These are phyloP conservation scores for Entomortierella chlamydospora DNA, from an alignment of 192 early-diverging fungal genomes.

Conservation along the genomic window DNA sequence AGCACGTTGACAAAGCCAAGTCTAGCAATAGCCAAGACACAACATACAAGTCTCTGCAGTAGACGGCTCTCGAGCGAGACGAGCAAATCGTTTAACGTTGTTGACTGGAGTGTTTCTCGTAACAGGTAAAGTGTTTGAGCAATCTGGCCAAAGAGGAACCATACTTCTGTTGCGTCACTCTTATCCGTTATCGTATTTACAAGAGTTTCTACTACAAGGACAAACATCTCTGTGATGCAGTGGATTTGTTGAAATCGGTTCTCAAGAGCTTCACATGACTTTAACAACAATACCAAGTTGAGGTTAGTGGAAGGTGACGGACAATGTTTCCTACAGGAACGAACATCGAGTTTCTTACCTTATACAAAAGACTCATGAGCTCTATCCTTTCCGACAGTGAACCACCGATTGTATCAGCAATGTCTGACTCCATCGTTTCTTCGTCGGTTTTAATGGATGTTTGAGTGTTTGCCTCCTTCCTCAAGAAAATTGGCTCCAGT, in stretches of 20 bases:
- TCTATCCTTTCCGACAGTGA: constrained; percentile 51
- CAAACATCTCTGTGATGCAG: constrained; percentile 54
- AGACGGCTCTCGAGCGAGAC: constrained; percentile 3
- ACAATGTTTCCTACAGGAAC: neutral
- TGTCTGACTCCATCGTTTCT: neutral
- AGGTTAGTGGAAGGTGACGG: neutral
- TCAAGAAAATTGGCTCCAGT: constrained; percentile 47
- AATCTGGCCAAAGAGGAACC: constrained; percentile 40
- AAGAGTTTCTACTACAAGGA: constrained; percentile 38
- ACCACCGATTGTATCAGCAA: constrained; percentile 32
- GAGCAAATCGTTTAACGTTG: constrained; percentile 9
- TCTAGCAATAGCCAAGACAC: constrained; percentile 32
- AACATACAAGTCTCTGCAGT: constrained; percentile 35
- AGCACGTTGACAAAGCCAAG: constrained; percentile 45
- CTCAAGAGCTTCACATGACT: constrained; percentile 53
- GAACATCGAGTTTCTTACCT: constrained; percentile 18
- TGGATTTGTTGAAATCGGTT: constrained; percentile 45
- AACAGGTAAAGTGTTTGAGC: constrained; percentile 20
- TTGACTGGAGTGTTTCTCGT: constrained; percentile 34
- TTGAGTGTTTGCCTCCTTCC: neutral
- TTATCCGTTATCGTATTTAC: constrained; percentile 35
- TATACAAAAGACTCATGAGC: constrained; percentile 52
- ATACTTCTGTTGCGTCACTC: constrained; percentile 54
- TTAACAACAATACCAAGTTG: neutral
- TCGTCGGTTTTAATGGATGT: neutral